Evolutionary conservation across 805 yeast genomes (phyloP).

Genomic region (Candida jianshihensis): DNA sequence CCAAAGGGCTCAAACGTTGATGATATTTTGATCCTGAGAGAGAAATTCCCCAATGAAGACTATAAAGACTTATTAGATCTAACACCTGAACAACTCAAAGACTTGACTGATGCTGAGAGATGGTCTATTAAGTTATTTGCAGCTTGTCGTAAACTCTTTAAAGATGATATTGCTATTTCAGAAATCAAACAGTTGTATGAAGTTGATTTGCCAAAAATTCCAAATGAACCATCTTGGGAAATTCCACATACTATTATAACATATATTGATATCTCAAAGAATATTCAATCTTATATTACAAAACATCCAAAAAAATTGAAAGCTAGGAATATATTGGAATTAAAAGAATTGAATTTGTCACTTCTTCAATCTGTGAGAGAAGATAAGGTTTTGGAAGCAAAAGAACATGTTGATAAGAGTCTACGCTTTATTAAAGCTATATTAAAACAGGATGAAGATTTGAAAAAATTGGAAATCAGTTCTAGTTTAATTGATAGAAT

Average conservation of each 20-base stretch:
- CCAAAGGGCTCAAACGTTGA: conserved; percentile 8
- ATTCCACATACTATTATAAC: conserved; percentile 11
- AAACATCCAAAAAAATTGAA: too few relatives aligned
- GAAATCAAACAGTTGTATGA: too few relatives aligned
- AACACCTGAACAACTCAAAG: conserved; percentile 7
- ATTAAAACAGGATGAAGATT: neutral
- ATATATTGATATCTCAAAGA: conserved; percentile 14
- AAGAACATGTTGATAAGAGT: conserved; percentile 1
- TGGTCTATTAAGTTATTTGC: conserved; percentile 16
- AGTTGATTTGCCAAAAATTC: conserved; percentile 8
- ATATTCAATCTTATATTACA: conserved; percentile 11
- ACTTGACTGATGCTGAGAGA: conserved; percentile 11
- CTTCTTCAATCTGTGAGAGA: conserved; percentile 14
- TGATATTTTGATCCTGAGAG: conserved; percentile 8
- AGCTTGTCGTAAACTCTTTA: conserved; percentile 5
- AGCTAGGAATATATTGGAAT: too few relatives aligned
- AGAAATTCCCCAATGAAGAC: conserved; percentile 10
- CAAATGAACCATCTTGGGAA: conserved; percentile 14
- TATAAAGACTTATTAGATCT: conserved; percentile 1
- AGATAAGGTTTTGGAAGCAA: conserved; percentile 8
- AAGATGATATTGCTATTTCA: conserved; percentile 2
- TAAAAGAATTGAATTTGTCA: conserved; percentile 14
- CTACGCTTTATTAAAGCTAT: conserved; percentile 1
- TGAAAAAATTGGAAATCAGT: conserved; percentile 7
- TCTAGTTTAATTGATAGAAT: conserved; percentile 6